Base-by-base conservation (phyloP, 75 land plant species). In the Azolla pinnata region DNA sequence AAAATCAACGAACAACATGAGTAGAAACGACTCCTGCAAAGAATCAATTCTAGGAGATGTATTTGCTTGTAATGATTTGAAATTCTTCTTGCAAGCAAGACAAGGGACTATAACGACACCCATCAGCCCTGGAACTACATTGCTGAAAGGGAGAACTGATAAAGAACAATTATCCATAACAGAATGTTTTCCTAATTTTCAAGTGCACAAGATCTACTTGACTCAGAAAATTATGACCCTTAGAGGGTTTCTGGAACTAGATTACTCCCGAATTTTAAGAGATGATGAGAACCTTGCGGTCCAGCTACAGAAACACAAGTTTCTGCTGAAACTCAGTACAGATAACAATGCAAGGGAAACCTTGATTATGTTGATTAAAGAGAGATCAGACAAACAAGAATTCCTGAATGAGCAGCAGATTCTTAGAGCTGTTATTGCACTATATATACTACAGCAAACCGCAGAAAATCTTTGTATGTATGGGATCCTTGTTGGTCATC, bases 401-500 rank as follows among this genome's bases (percentile, higher is more conserved):
- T 1, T 29, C 14, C 29, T 29, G 27, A 14, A 52, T 24, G 29
- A 52, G 54, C 54, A 52, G 33, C 34, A 57, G 59, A 20, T 57
- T 30, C 24, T 38, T 8, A 57, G 44, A 32, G 59, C 16, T 8
- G n/a, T 57, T 31, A 38, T 38, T 38, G 34, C 59, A 19, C 23
- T 57, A 4, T 57, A 57, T 31, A 38, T 57, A n/a, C 33, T 57
- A 31, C 44, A 38, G 35, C 59, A 57, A 8, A 57, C 44, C 2
- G 59, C 59, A 33, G 35, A 33, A 4, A 38, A 57, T 57, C 44
- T 57, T 2, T 57, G 34, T 31, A 25, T 33, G 42, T 57, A 57
- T 38, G 59, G 59, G 24, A 38, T 57, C 9, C 19, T 18, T 18
- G 59, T 57, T 57, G 59, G 21, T 17, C 59, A 57, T 57, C 23